Base-by-base conservation (phyloP, 1,139 yeast genomes). In the Magnusiomyces suaveolens region DNA sequence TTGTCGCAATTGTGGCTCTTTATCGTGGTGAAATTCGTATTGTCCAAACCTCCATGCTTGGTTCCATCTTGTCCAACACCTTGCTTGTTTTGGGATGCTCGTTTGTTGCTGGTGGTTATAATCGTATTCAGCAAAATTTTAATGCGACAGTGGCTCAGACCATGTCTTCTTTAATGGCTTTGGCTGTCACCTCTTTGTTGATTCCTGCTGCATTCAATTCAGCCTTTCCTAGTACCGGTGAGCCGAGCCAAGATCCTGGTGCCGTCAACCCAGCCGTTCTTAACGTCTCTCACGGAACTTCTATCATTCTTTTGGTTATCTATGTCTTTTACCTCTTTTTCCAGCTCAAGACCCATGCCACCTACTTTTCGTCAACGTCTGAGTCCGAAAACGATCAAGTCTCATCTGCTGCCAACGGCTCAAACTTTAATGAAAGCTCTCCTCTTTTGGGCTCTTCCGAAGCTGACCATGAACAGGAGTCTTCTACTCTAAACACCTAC, bases 91-190 rank as follows among this genome's bases (percentile, higher is more conserved):
- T 92, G 58, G 98, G 98, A n/a, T 85, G 95, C 70, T 89, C 97
- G 66, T 92, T 92, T 67, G 72, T 92, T 36, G 92, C 89, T 51
- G 98, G 98, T 55, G 98, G 98, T n/a, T 77, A 83, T 66, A 84
- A 87, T 61, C 79, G 94, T 58, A 78, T 83, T 48, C 95, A 87
- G 68, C 97, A 92, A 70, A 78, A 79, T 2, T 92, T 92, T 72
- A 90, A 90, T 74, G 95, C 85, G 70, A 90, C 97, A 0, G 97
- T 90, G 12, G 98, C 98, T 6, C 97, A 92, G 67, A 89, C 97
- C 21, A 92, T 94, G 97, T 82, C 92, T 32, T 87, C 96, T 1
- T 76, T 92, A 62, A 80, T 92, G 83, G 95, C 95, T 0, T 81
- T 92, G 59, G 88, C 96, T 0, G 84, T 94, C 48, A 84, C 92